Evolutionary conservation across 306 rosid genomes (phyloP), one percentile per base, ranked within the genome.

Genomic region (Trifolium fragiferum): DNA sequence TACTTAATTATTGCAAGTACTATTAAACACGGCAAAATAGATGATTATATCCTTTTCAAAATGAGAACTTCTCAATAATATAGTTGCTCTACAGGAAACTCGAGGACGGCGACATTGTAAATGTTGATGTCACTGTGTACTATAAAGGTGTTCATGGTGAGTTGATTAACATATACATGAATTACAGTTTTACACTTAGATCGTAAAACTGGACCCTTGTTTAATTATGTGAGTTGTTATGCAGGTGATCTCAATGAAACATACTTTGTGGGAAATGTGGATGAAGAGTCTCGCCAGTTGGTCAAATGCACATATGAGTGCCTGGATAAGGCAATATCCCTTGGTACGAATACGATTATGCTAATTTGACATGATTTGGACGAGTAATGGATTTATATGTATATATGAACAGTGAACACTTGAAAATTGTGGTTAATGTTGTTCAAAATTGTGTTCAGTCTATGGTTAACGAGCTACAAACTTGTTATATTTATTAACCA

Each of bases 241-340:
- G 64, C 86, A 94, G 99, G 86, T 82, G 99, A 94, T 90, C 95
- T 94, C 55, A 94, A 94, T 72, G 99, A 92, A 57, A 94, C 99
- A 41, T 92, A 86, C 89, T 94, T 92, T 32, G 97, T 94, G 80
- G 99, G 99, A 76, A 92, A 90, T 75, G 96, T 94, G 75, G 93
- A 92, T 30, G 96, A 94, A 79, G 99, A 90, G 83, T 88, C 93
- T 70, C 77, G 46, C 33, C 81, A 84, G 84, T 82, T 94, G 55
- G 96, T 94, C 68, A 87, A 89, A 60, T 86, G 93, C 84, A 87
- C 97, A 21, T 94, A 92, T 1, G 99, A 94, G 86, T 90, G 99
- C 77, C 70, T 94, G 83, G 99, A 92, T 68, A 94, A 92, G 83
- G 97, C 97, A 78, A 92, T 94, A 87, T 75, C 96, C 58, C 88